phyloP scores from a whole-genome alignment of 768 basidiomycete species.

The Porphyrellus cyaneotinctus region DNA sequence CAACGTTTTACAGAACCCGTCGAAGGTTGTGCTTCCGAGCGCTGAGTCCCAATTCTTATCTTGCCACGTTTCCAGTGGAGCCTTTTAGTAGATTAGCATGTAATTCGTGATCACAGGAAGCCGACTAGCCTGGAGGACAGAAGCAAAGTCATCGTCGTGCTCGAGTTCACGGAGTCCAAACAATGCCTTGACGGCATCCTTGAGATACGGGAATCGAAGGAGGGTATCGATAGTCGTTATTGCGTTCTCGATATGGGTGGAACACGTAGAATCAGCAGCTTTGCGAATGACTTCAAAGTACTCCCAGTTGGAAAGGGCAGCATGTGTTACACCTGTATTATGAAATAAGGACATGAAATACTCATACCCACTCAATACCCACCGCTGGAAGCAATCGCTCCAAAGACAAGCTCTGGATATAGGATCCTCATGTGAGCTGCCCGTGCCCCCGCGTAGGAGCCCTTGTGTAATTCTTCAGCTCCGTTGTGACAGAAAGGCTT shows the following conservation, averaged over 20 bases:
- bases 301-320: slow-evolving; percentile 76
- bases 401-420: slow-evolving; percentile 85
- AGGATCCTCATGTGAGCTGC: slow-evolving; percentile 87
- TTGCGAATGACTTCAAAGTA: slow-evolving; percentile 81
- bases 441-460: slow-evolving; percentile 90
- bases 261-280: slow-evolving; percentile 62
- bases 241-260: slow-evolving; percentile 51
- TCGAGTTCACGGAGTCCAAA: slow-evolving; percentile 70
- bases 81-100: slow-evolving; percentile 30
- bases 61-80: slow-evolving; percentile 74
- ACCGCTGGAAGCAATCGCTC: slow-evolving; percentile 87
- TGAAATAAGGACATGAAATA: not conserved
- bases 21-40: slow-evolving; percentile 58
- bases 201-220: slow-evolving; percentile 45
- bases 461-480: slow-evolving; percentile 37
- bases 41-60: slow-evolving; percentile 81
- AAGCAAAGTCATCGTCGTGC: slow-evolving; percentile 76
- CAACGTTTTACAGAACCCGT: slow-evolving; percentile 63
- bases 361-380: slow-evolving; percentile 14
- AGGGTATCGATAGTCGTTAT: slow-evolving; percentile 60
- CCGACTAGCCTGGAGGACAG: slow-evolving; percentile 53
- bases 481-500: not conserved
- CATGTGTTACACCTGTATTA: slow-evolving; percentile 74
- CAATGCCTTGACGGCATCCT: slow-evolving; percentile 56
- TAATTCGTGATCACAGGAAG: slow-evolving; percentile 14